These are phyloP conservation scores for Pseudogymnoascus verrucosus DNA, from an alignment of 2,329 filamentous ascomycete species.

Conservation along the genomic window DNA sequence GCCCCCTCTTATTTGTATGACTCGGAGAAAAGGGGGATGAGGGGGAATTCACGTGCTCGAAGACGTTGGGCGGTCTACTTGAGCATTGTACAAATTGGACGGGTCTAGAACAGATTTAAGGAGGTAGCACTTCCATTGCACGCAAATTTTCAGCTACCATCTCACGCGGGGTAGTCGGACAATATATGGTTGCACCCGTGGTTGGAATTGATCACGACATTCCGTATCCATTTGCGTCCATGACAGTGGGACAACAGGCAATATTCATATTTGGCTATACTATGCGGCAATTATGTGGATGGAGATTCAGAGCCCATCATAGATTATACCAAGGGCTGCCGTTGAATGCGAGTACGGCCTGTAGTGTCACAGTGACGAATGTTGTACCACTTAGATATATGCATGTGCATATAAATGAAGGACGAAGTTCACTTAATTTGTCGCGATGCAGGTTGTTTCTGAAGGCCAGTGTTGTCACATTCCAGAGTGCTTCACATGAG, in stretches of 20 bases:
- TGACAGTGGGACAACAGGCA: not conserved
- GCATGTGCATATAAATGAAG: not conserved
- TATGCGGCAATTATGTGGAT: not conserved
- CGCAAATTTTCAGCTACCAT: not conserved
- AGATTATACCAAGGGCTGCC: not conserved
- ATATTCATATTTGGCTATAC: not conserved
- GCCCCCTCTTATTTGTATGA: not conserved
- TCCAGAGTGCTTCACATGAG: not conserved
- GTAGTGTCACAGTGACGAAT: not conserved
- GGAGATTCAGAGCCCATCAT: not conserved
- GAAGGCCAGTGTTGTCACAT: not conserved
- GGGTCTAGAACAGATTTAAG: not conserved
- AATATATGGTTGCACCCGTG: not conserved
- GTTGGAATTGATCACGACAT: not conserved
- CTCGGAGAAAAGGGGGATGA: not conserved
- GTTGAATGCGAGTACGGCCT: not conserved
- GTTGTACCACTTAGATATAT: not conserved
- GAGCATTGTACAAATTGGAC: not conserved
- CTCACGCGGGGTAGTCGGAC: not conserved
- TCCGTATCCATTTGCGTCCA: not conserved
- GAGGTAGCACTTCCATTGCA: too few species aligned
- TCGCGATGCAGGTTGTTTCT: not conserved
- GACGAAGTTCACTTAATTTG: not conserved
- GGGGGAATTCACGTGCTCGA: not conserved
- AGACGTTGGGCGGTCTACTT: not conserved